phyloP scores from a whole-genome alignment of 2,329 filamentous ascomycete species.

The Talaromyces sp. region DNA sequence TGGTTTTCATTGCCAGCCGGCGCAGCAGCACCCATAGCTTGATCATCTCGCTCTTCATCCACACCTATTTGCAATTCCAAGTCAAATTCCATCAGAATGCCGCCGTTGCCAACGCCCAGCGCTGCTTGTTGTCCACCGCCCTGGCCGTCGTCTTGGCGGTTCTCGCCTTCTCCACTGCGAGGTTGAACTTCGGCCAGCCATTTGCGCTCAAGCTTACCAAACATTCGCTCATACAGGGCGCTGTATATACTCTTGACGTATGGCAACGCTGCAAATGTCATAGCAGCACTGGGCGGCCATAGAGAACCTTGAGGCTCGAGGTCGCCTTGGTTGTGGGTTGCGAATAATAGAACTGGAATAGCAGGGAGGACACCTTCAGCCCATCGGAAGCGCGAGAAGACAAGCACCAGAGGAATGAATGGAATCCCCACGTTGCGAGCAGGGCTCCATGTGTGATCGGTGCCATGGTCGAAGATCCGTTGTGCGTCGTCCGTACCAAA shows the following conservation, averaged over 20 bases:
- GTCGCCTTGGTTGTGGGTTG: conserved; percentile 37
- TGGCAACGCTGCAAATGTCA: conserved; percentile 61
- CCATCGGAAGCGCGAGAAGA: conserved; percentile 61
- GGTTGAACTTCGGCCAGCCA: conserved; percentile 62
- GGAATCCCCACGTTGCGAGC: conserved; percentile 57
- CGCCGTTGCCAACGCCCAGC: conserved; percentile 29
- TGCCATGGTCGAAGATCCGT: conserved; percentile 45
- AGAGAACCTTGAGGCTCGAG: conserved; percentile 48
- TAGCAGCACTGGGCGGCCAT: conserved; percentile 62
- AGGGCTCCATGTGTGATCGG: conserved; percentile 38
- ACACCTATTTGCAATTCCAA: conserved; percentile 49
- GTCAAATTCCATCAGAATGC: conserved; percentile 45
- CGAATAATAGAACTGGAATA: conserved; percentile 54
- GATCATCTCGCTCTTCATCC: conserved; percentile 29
- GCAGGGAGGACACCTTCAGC: conserved; percentile 60
- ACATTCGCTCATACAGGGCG: conserved; percentile 54
- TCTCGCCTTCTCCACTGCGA: conserved; percentile 31
- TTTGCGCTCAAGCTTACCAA: conserved; percentile 51
- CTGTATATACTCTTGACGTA: conserved; percentile 62
- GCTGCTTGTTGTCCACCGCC: conserved; percentile 21
- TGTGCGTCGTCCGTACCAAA: conserved; percentile 60
- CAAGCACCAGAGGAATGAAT: conserved; percentile 61
- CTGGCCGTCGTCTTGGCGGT: conserved; percentile 27
- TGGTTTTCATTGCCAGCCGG: conserved; percentile 15
- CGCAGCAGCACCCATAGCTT: conserved; percentile 30